Evolutionary conservation across 495 filamentous ascomycete genomes (phyloP), one percentile per base, ranked within the genome.

Genomic region (Aspergillus cavernicola): DNA sequence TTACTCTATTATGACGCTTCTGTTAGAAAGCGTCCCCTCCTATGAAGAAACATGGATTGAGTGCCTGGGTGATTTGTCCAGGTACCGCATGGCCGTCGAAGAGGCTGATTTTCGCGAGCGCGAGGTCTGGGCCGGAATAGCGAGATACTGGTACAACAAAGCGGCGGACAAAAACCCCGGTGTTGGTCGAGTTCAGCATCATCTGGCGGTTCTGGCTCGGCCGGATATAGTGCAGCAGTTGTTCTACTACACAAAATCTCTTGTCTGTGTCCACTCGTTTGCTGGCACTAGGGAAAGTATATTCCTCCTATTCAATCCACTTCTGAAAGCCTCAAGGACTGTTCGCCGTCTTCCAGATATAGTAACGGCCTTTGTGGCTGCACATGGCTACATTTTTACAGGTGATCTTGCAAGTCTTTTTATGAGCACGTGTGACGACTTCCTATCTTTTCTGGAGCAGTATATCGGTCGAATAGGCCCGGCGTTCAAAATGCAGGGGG

Each of bases 31-130:
- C 0, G 85, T 91, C 0, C 79, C 85, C 3, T 69, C 77, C 0
- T 95, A 92, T 59, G 79, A 86, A 54, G 87, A 91, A 40, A 95
- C 87, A 0, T 96, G 92, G 91, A 87, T 95, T 20, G 91, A 96
- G 57, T 95, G 89, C 59, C 73, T 96, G 0, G 90, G 90, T 0
- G 89, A 93, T 64, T 66, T 93, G 3, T 86, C 81, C 0, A 67
- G 84, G 26, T 88, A 87, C 47, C 72, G 84, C 0, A 91, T 92
- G 87, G 87, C 87, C 1, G 84, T 92, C 23, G 87, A 92, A 62
- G 85, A 90, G 43, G 76, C 80, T 29, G 83, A 90, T 47, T 68
- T 84, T 16, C 70, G 78, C 10, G 88, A 92, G 38, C 78, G 86
- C 0, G 90, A 95, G 39, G 70, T 81, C 1, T 96, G 92, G 90